Base-by-base conservation (phyloP, 345 rosid genomes). In the Rhizophora mangle region DNA sequence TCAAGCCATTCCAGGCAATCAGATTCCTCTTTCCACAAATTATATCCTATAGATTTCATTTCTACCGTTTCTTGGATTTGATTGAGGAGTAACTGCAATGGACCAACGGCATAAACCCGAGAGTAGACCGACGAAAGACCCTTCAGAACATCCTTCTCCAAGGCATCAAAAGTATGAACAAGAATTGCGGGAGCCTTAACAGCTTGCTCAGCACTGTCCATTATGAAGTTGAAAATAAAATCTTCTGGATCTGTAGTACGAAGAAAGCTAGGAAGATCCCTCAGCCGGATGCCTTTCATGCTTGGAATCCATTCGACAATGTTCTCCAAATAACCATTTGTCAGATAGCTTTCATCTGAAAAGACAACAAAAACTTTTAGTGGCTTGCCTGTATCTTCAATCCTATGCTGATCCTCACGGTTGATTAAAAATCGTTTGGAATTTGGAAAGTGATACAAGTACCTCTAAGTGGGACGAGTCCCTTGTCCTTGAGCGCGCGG, bases 401-500 rank as follows among this genome's bases (percentile, higher is more conserved):
- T 55, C 15, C 29, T 22, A 22, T 20, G 59, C 27, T n/a, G 29
- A 55, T 55, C 21, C 27, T 55, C 10, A 8, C 9, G 9, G 59
- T 22, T 22, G 22, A 22, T 26, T 8, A 8, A 55, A 54, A 55
- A 8, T 55, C 46, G 16, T 8, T 39, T 10, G 11, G 46, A 10
- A 39, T 39, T 10, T 10, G 15, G 46, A 39, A 39, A 39, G 47
- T 9, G 15, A 8, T 22, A 7, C 4, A 22, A 6, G 16, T 62
- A 70, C 67, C 73, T 70, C 32, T 70, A 15, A 70, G 51, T 24
- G 68, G 74, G 7, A 32, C 24, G 16, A 70, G 32, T 26, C 68
- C 74, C 26, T 63, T 62, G 24, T 51, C 74, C 31, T 10, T 9
- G 34, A 70, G 67, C 24, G 53, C 22, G 2, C 18, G 30, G 34